Conservation (phyloP, 345 rosid species). For the Linum usitatissimum region DNA sequence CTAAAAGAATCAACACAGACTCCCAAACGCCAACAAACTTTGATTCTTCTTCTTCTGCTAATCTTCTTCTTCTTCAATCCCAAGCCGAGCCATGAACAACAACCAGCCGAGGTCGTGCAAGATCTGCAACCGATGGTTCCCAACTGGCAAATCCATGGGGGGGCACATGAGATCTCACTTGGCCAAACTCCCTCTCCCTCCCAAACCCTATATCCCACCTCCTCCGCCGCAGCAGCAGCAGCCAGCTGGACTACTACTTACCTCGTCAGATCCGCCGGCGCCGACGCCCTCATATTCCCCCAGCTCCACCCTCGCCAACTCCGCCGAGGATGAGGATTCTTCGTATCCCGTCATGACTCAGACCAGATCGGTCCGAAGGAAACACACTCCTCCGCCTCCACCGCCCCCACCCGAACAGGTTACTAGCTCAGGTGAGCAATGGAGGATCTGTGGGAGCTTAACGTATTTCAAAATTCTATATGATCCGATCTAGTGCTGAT, state of each 20-base stretch:
- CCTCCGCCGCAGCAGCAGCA: not conserved
- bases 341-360: no score
- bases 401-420: no score
- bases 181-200: not conserved
- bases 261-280: not conserved
- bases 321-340: no score
- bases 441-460: no score
- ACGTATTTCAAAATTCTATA: no score
- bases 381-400: no score
- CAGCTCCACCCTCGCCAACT: no score
- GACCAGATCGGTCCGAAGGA: no score
- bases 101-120: not conserved
- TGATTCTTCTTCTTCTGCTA: not conserved
- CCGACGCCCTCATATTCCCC: not conserved
- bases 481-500: no score
- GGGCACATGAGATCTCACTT: constrained; percentile 8
- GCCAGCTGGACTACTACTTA: not conserved
- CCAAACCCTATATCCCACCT: not conserved
- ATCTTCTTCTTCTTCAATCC: not conserved
- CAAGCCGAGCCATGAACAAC: not conserved
- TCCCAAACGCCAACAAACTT: no score
- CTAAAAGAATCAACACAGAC: no score
- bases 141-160: constrained; percentile 2
- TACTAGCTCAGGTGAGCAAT: no score
- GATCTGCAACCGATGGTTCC: constrained; percentile 1